Evolutionary conservation across 345 rosid species (phyloP), one percentile per base, ranked within the genome.

Genomic region (Camelina hispida): DNA sequence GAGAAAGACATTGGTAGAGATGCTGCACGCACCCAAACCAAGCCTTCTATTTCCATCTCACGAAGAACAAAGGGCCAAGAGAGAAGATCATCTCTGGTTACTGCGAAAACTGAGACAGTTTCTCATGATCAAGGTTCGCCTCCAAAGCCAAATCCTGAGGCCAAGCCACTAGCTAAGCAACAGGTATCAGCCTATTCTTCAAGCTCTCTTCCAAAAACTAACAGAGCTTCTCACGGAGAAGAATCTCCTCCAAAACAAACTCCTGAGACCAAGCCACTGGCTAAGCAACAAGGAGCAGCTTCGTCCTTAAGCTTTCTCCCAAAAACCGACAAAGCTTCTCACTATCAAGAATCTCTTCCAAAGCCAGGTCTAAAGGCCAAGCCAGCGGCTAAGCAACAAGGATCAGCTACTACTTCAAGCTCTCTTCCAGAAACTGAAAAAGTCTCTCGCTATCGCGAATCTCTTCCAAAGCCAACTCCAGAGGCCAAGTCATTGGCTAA

Each of bases 21-120:
- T 42, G 25, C 7, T 50, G 43, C 58, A 66, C 11, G 15, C 58
- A 52, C 7, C 30, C 68, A 72, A 51, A 28, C 81, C 42, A 78
- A 72, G 69, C 64, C 77, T 23, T 28, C 10, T 66, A 51, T 69
- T 46, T 18, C 82, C 71, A 79, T 85, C 61, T 91, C 98, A 71
- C 78, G 81, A 64, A 88, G 97, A 81, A 89, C 95, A 48, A 89
- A 79, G 50, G 75, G 78, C 18, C 71, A 74, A 37, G 74, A 23
- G 48, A 78, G 56, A 72, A 83, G 74, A 58, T 51, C 84, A 48
- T 65, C 71, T 53, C 37, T 40, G 18, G 79, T 64, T 56, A 62
- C 68, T 40, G 23, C 35, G 20, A 71, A 51, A 65, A 71, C 58
- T 20, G 56, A 71, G 13, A 66, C 59, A 65, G 62, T 18, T 16